Conservation (phyloP, 2,329 filamentous ascomycete species). For the Drechslerella stenobrocha region DNA sequence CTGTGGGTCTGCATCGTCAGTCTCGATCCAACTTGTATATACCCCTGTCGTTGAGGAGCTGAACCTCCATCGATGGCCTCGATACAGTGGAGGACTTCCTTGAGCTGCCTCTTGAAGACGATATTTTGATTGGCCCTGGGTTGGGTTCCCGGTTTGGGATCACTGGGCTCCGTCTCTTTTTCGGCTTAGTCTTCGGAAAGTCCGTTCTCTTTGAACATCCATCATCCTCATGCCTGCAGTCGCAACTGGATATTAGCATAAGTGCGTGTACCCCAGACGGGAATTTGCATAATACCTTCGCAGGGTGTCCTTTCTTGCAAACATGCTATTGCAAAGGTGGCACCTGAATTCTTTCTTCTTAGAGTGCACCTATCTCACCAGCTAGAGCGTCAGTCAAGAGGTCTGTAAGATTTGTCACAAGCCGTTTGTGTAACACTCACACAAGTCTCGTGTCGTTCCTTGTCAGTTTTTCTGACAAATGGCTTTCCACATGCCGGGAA, state of each 20-base stretch:
- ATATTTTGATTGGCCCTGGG: slow-evolving; percentile 31
- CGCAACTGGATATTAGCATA: slow-evolving; percentile 19
- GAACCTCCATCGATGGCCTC: slow-evolving; percentile 30
- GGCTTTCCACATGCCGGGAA: slow-evolving; percentile 69
- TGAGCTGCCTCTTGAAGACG: slow-evolving; percentile 28
- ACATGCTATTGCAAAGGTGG: slow-evolving; percentile 69
- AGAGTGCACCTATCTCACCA: slow-evolving; percentile 67
- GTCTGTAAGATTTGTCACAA: slow-evolving; percentile 52
- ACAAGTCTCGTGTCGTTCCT: slow-evolving; percentile 63
- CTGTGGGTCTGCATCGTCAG: background rate
- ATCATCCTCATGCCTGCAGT: slow-evolving; percentile 71
- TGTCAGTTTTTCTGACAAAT: slow-evolving; percentile 81
- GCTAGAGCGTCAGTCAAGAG: slow-evolving; percentile 59
- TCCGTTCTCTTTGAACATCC: slow-evolving; percentile 67
- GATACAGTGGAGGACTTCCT: slow-evolving; percentile 33
- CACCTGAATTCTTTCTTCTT: slow-evolving; percentile 73
- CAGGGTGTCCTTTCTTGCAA: slow-evolving; percentile 81
- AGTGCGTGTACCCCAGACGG: background rate
- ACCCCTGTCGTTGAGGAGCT: slow-evolving; percentile 12
- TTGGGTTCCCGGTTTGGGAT: slow-evolving; percentile 47
- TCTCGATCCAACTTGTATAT: slow-evolving; percentile 28
- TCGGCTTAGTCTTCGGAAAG: slow-evolving; percentile 44
- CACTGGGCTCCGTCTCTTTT: slow-evolving; percentile 42
- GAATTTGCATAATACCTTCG: slow-evolving; percentile 65
- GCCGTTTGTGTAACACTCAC: slow-evolving; percentile 56